phyloP scores from a whole-genome alignment of 352 stramenopile species.

The Phytophthora pisi region DNA sequence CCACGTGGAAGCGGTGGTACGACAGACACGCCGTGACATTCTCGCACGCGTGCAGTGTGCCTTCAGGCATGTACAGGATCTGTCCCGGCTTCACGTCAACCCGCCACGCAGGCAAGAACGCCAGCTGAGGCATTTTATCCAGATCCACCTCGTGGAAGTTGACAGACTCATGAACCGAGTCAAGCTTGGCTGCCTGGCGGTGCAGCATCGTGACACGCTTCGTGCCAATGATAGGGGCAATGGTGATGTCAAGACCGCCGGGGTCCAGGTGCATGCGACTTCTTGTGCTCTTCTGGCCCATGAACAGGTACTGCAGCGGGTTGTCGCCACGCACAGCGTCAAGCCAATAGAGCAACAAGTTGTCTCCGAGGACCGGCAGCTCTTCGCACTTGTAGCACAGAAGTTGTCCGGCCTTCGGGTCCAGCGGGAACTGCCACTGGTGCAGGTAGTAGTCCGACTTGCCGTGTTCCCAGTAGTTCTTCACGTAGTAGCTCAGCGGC shows the following conservation, averaged over 20 bases:
- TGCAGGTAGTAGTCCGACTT: slow-evolving; percentile 92
- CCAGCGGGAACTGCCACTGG: slow-evolving; percentile 95
- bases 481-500: slow-evolving; percentile 74
- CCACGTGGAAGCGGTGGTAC: slow-evolving; percentile 95
- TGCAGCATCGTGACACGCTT: slow-evolving; percentile 83
- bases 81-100: slow-evolving; percentile 91
- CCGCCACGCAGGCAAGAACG: slow-evolving; percentile 87
- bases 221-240: slow-evolving; percentile 91
- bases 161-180: slow-evolving; percentile 83
- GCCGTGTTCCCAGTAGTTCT: slow-evolving; percentile 83
- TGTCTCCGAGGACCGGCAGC: slow-evolving; percentile 90
- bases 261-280: slow-evolving; percentile 92
- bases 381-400: slow-evolving; percentile 88
- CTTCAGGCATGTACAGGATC: slow-evolving; percentile 94
- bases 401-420: slow-evolving; percentile 71
- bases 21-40: slow-evolving; percentile 94
- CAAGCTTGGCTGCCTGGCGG: slow-evolving; percentile 75
- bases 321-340: slow-evolving; percentile 88
- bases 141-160: slow-evolving; percentile 87
- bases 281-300: slow-evolving; percentile 89
- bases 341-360: slow-evolving; percentile 93
- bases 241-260: slow-evolving; percentile 92
- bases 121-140: slow-evolving; percentile 86
- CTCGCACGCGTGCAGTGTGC: slow-evolving; percentile 92
- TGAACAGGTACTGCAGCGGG: slow-evolving; percentile 95